Evolutionary conservation across 2,329 filamentous ascomycete species (phyloP), one percentile per base, ranked within the genome.

Genomic region (Uncinocarpus reesii): DNA sequence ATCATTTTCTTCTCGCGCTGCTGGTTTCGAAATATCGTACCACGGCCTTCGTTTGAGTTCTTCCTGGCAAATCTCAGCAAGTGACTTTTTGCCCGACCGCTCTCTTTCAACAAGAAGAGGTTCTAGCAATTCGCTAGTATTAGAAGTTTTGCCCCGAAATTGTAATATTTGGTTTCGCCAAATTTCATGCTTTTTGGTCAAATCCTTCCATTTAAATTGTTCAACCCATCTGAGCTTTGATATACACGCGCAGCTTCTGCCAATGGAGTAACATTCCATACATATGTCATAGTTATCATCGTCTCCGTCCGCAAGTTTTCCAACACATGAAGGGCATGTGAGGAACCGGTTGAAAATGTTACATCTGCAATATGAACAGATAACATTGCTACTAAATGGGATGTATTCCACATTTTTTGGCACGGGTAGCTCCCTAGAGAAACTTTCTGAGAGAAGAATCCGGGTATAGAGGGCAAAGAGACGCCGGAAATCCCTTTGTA

Each of bases 201-300:
- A 72, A 11, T 88, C 80, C 35, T 79, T 75, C 89, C 89, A 96
- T 10, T 78, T 71, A 76, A 89, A 95, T 62, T 96, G 92, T 62
- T 98, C 89, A 43, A 86, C 87, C 89, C 90, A 98, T 52, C 78
- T 80, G 8, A 95, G 76, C 8, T 80, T 81, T 2, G 89, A 94
- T 43, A 94, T 77, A 60, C 92, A 98, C 2, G 78, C 79, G 62
- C 92, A 98, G 38, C 89, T 95, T 44, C 92, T 80, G 18, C 92
- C 92, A 84, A 96, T 94, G n/a, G 81, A 84, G 61, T 94, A 98
- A 62, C 92, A 98, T 57, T 98, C 92, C 85, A 98, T 89, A 61
- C 92, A 98, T 18, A 98, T 76, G 63, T 98, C 92, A 62, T 96
- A 98, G 0, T 86, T 86, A 60, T 96, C 80, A 26, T 82, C 86